Base-by-base conservation (phyloP, 371 early-diverging fungal species). In the Nosema granulosis region DNA sequence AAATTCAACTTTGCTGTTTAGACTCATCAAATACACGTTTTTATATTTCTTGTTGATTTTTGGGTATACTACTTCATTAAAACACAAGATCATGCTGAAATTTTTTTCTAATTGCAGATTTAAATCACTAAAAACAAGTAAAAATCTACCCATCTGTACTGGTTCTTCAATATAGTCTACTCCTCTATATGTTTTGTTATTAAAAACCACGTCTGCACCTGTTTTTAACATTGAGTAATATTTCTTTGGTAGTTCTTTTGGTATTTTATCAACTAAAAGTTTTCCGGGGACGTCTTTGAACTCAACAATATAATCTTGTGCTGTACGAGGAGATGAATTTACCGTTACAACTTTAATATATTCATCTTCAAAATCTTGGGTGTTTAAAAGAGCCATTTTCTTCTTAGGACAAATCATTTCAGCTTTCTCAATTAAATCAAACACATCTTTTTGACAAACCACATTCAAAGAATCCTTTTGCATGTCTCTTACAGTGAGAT, bases 401-500 rank as follows among this genome's bases (percentile, higher is more conserved):
- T 58, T 57, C 22, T 22, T 38, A 31, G 71, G 20, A 24, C 24
- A 61, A 50, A 70, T 72, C 28, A 0, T 43, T 3, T 49, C 18
- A 20, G 68, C 52, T 0, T 4, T 24, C 11, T 32, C 28, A n/a
- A 62, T 3, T 4, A 74, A 63, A 31, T 74, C 24, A 12, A 26
- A 12, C 9, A 67, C 0, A 20, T 38, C 28, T 28, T 1, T 0
- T 24, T 24, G 32, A 65, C 78, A 66, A 0, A 72, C 62, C 24
- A 82, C 54, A 22, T 77, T 62, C n/a, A 78, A 29, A 51, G 0
- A 0, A 13, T 51, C 58, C 24, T 62, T 66, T 26, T 54, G 38
- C 52, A 58, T 35, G 51, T 75, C 78, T n/a, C 71, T 34, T 1
- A 80, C 1, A 9, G 83, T 80, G 0, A 83, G 51, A 72, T 75